Percentiles rank a stretch among this genome's conserved stretches.
Conservation (phyloP, 495 filamentous ascomycete species). For the Hapsidospora chrysogenum region DNA sequence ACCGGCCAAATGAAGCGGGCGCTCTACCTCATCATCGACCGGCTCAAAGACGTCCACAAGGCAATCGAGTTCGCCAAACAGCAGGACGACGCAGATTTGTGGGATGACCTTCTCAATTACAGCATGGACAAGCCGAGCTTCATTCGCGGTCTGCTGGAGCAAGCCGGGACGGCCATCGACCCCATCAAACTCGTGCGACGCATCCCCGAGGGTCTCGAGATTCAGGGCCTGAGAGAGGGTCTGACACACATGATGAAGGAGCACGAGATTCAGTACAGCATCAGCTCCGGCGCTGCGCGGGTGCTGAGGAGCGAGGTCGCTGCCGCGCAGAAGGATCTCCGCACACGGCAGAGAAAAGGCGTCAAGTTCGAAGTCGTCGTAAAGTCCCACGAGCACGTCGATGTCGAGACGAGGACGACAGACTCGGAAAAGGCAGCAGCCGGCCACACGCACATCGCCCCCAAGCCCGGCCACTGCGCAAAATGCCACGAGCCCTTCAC, state of each 20-base stretch:
- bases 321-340: constrained; percentile 58
- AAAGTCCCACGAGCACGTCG: constrained; percentile 20
- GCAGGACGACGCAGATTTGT: constrained; percentile 76
- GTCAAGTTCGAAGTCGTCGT: constrained; percentile 71
- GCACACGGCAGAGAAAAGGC: constrained; percentile 60
- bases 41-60: constrained; percentile 69
- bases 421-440: constrained; percentile 4
- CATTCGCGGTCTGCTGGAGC: constrained; percentile 79
- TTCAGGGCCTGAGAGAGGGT: constrained; percentile 74
- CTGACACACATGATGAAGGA: constrained; percentile 76
- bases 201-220: constrained; percentile 81
- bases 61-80: constrained; percentile 90
- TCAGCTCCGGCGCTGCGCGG: constrained; percentile 74
- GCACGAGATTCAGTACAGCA: constrained; percentile 82
- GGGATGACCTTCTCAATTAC: constrained; percentile 89
- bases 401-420: constrained; percentile 18
- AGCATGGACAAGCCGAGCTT: constrained; percentile 93
- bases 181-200: constrained; percentile 77
- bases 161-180: constrained; percentile 83
- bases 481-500: constrained; percentile 45
- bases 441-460: constrained; percentile 4
- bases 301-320: constrained; percentile 80
- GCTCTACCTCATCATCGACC: constrained; percentile 77
- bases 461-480: constrained; percentile 38
- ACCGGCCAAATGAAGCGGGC: constrained; percentile 85